Base-by-base conservation (phyloP, 345 rosid species). In the Lumnitzera littorea region DNA sequence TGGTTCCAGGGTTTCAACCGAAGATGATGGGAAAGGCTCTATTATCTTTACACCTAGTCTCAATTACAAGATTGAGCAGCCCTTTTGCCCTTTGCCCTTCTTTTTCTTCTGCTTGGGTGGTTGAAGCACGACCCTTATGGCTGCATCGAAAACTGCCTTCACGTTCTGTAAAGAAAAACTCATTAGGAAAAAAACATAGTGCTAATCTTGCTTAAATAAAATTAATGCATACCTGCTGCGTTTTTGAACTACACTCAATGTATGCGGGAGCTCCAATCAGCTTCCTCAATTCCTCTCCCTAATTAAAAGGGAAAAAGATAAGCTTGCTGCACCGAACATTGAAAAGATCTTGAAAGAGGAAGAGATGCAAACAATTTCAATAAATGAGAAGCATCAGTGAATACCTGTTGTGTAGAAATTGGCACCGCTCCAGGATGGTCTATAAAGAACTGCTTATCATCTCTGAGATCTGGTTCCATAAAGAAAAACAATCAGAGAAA, bases 361-460 rank as follows among this genome's bases (percentile, higher is more conserved):
- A 46, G 11, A 3, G 56, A 62, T 47, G 50, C 15, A 46, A 47
- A 55, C 3, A 49, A 29, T 50, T 17, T 36, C 24, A 61, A 49
- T 15, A 52, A 56, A 51, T 3, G 43, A 57, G 41, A 29, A 54
- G 48, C 52, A 54, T 16, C 29, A 15, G 7, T 67, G 61, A 46
- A 12, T 76, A 81, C 96, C 89, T 85, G 97, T 48, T 84, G 88
- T 10, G 81, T 73, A 24, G 83, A 64, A 31, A 92, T 92, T 8
- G 96, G 94, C 64, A 85, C 90, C 62, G 99, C 87, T 55, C 97
- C 97, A 60, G 96, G 99, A 75, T 92, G 96, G 76, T 92, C 91
- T 7, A 76, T 50, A 62, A 86, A 82, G 84, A 87, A 92, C 69
- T 92, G 90, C 73, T 87, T 78, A 65, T 92, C 98, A 68, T 92